These are phyloP conservation scores for Yarrowia deformans DNA, from an alignment of 805 yeast genomes.

Conservation along the genomic window DNA sequence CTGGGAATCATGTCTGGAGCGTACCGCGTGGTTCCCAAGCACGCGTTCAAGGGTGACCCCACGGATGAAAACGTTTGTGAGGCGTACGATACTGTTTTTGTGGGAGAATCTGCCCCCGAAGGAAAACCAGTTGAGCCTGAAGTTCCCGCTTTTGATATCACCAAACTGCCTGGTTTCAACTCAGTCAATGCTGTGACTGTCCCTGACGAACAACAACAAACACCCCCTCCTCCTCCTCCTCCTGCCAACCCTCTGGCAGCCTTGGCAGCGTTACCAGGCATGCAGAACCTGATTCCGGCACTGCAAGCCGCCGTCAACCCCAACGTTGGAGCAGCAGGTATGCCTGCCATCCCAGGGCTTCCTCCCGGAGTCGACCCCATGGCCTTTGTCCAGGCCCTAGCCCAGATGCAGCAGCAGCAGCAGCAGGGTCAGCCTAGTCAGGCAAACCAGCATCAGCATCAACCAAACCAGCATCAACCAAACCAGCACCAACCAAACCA, in stretches of 20 bases:
- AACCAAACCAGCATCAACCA: neutral
- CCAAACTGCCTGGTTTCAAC: constrained; percentile 36
- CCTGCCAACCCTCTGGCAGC: constrained; percentile 28
- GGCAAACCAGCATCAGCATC: neutral
- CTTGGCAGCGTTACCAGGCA: constrained; percentile 22
- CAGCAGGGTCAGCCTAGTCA: constrained; percentile 1
- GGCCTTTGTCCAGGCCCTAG: constrained; percentile 24
- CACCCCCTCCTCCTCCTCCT: constrained; percentile 3
- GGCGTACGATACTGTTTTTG: constrained; percentile 34
- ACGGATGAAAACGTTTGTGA: constrained; percentile 6
- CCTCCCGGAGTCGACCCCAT: constrained; percentile 29
- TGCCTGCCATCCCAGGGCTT: constrained; percentile 13
- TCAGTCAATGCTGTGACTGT: no score
- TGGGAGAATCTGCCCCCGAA: constrained; percentile 10
- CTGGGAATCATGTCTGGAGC: constrained; percentile 35
- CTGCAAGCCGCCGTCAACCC: constrained; percentile 12
- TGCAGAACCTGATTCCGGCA: constrained; percentile 18
- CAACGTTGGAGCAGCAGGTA: neutral
- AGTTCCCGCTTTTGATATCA: constrained; percentile 22
- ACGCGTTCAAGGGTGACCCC: constrained; percentile 15
- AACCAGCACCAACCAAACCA: no score
- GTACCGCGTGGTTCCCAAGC: constrained; percentile 32
- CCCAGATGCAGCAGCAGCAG: constrained; percentile 29
- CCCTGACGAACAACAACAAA: no score
- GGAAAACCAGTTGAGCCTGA: neutral